A percentile compares a stretch with the other conserved stretches of the same genome.
Conservation (phyloP, 1,284 basidiomycete genomes). For the Tausonia pullulans region DNA sequence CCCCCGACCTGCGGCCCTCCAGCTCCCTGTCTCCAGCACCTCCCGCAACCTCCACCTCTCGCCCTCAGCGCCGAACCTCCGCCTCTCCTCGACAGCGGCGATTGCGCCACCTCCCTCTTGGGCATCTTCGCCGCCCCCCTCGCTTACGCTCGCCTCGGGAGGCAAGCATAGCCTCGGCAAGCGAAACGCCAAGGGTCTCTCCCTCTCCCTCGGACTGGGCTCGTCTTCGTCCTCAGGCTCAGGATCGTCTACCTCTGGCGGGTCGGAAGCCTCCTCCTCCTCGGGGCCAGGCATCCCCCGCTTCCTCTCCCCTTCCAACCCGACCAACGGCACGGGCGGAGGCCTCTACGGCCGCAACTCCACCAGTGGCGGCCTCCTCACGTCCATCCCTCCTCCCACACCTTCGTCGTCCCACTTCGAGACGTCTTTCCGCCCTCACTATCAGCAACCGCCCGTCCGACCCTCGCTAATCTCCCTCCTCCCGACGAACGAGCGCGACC, state of each 20-base stretch:
- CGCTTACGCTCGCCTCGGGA: background rate
- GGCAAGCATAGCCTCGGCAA: background rate
- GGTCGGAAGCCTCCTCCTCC: background rate
- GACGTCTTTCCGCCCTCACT: background rate
- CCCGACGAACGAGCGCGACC: constrained; percentile 12
- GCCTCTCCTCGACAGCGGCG: constrained; percentile 5
- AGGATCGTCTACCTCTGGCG: constrained; percentile 1
- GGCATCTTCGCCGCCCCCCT: background rate
- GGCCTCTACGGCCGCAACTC: background rate
- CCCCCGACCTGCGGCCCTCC: too few relatives aligned
- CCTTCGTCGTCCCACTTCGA: background rate
- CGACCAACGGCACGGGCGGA: background rate
- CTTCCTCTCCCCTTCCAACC: background rate
- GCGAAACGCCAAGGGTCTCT: constrained; percentile 13
- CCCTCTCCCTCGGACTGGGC: constrained; percentile 6
- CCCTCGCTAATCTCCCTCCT: constrained; percentile 8
- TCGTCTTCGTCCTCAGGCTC: background rate
- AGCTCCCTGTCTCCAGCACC: background rate
- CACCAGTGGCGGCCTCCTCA: background rate
- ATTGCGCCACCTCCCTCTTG: constrained; percentile 2
- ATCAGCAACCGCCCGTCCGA: background rate
- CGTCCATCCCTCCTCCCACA: background rate
- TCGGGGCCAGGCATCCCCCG: background rate
- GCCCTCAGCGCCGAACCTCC: constrained; percentile 14
- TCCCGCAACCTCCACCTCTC: constrained; percentile 9